These are phyloP conservation scores for Talaromyces sp. DNA, from an alignment of 2,329 filamentous ascomycete genomes.

Conservation along the genomic window DNA sequence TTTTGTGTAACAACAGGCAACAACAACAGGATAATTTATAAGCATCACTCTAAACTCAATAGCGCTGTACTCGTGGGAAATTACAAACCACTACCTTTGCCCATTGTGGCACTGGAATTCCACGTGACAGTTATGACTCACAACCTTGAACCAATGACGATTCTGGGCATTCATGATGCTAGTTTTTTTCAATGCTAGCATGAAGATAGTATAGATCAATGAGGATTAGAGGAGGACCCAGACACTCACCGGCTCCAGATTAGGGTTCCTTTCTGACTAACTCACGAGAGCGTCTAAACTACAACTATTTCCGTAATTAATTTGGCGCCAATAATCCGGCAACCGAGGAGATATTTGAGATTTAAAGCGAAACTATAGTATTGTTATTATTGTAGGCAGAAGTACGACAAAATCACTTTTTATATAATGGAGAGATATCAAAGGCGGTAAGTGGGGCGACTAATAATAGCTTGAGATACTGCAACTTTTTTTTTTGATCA, in stretches of 20 bases:
- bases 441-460: neutral
- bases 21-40: neutral
- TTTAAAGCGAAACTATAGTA: neutral
- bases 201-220: no score
- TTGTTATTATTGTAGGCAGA: neutral
- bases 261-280: no score
- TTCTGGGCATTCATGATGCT: no score
- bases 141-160: neutral
- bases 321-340: neutral
- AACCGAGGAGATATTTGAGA: neutral
- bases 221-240: no score
- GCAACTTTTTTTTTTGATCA: neutral
- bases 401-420: no score
- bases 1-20: neutral
- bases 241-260: no score
- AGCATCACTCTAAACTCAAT: neutral
- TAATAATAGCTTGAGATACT: neutral
- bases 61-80: neutral
- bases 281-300: no score
- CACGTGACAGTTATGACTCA: neutral
- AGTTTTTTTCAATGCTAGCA: no score
- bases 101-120: neutral
- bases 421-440: neutral
- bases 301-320: neutral
- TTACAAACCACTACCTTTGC: neutral